These are phyloP conservation scores for Boletus sp. DNA, from an alignment of 1,284 basidiomycete genomes.

Conservation along the genomic window DNA sequence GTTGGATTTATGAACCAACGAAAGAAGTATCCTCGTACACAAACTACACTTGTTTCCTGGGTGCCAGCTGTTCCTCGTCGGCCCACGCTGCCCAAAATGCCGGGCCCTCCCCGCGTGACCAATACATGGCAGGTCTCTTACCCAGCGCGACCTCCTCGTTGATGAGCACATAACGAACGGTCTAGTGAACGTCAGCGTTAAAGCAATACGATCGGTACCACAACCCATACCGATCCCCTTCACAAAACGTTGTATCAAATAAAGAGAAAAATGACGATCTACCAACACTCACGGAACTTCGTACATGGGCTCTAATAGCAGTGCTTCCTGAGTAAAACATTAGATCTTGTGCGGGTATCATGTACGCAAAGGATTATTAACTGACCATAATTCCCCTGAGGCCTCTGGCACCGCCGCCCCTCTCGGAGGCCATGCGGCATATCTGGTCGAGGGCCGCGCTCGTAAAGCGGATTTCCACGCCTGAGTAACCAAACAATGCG, in stretches of 20 bases:
- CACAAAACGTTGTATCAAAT: slow-evolving; percentile 6
- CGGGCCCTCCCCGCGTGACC: slow-evolving; percentile 52
- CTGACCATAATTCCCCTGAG: slow-evolving; percentile 83
- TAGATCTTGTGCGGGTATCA: slow-evolving; percentile 1
- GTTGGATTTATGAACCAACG: not conserved
- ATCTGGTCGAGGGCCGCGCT: slow-evolving; percentile 71
- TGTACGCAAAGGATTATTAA: slow-evolving; percentile 1
- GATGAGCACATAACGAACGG: slow-evolving; percentile 60
- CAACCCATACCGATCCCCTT: slow-evolving; percentile 44
- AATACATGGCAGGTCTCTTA: slow-evolving; percentile 52
- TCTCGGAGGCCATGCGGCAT: slow-evolving; percentile 70
- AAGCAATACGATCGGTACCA: not conserved
- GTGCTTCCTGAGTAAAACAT: slow-evolving; percentile 52
- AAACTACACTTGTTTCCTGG: slow-evolving; percentile 16
- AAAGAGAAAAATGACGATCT: not conserved
- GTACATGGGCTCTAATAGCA: slow-evolving; percentile 86
- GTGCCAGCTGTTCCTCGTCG: slow-evolving; percentile 42
- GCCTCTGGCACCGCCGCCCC: slow-evolving; percentile 88
- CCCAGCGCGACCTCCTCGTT: slow-evolving; percentile 51
- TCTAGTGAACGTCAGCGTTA: slow-evolving; percentile 36
- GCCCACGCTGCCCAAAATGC: slow-evolving; percentile 53
- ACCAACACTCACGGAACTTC: slow-evolving; percentile 76
- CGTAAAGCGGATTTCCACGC: slow-evolving; percentile 80
- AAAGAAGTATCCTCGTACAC: not conserved
- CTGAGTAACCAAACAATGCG: slow-evolving; percentile 75